These are phyloP conservation scores for Arthrobotrys musiformis DNA, from an alignment of 2,329 filamentous ascomycete species.

Conservation along the genomic window DNA sequence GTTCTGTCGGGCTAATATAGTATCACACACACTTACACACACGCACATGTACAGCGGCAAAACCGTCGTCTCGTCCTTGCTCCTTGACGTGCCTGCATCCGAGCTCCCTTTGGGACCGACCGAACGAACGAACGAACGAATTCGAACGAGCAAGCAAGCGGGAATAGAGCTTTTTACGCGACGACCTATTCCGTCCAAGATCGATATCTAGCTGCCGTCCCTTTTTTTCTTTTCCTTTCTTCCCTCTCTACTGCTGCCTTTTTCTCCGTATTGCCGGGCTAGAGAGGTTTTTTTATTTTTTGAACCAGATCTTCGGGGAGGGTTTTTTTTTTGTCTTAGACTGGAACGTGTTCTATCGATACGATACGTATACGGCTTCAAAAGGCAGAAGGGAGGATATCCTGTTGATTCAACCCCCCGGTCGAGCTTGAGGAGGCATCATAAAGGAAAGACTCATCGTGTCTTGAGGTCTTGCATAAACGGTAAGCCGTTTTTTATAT, in stretches of 20 bases:
- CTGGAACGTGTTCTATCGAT: slow-evolving; percentile 10
- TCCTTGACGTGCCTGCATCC: slow-evolving; percentile 49
- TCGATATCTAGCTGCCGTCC: slow-evolving; percentile 22
- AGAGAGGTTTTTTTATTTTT: not conserved
- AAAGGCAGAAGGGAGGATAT: not conserved
- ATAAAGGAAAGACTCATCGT: slow-evolving; percentile 18
- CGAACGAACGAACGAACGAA: too few relatives aligned
- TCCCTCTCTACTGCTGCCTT: not conserved
- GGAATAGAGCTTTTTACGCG: slow-evolving; percentile 51
- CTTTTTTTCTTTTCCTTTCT: not conserved
- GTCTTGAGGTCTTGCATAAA: not conserved
- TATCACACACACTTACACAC: not conserved
- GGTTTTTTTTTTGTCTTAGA: slow-evolving; percentile 9
- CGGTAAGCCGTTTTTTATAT: slow-evolving; percentile 3
- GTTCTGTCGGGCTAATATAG: not conserved
- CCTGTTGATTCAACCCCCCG: too few relatives aligned
- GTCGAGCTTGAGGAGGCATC: not conserved
- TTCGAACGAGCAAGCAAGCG: too few relatives aligned
- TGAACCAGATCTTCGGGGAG: too few relatives aligned
- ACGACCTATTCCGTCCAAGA: slow-evolving; percentile 13
- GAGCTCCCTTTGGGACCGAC: slow-evolving; percentile 49
- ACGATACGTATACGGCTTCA: slow-evolving; percentile 18
- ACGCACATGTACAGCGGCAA: slow-evolving; percentile 9
- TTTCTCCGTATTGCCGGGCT: slow-evolving; percentile 2
- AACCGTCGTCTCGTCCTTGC: slow-evolving; percentile 15